Percentiles rank a stretch among this genome's conserved stretches.
phyloP scores from a whole-genome alignment of 73 alveolate genomes.

The Paramecium tetraurelia region DNA sequence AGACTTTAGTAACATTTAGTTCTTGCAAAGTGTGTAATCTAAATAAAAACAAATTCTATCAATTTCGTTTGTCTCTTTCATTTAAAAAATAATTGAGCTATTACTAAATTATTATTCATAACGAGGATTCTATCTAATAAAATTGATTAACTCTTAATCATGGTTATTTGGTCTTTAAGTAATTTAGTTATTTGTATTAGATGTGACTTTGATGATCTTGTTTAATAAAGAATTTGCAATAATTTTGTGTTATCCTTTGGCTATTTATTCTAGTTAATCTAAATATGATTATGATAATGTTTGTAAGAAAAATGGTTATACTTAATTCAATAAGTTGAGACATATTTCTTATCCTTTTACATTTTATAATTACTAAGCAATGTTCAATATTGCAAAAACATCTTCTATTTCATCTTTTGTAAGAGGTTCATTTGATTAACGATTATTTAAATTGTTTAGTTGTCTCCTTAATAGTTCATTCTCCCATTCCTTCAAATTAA shows the following conservation, averaged over 20 bases:
- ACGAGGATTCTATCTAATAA: neutral
- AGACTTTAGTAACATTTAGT: neutral
- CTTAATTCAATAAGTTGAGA: neutral
- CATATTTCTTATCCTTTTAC: neutral
- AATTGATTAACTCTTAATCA: neutral
- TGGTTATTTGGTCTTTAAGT: neutral
- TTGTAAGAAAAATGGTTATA: neutral
- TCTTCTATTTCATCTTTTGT: constrained; percentile 52
- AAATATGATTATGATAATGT: neutral
- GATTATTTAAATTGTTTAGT: constrained; percentile 4
- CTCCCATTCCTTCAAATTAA: neutral
- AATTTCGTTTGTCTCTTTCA: constrained; percentile 58
- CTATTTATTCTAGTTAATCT: neutral
- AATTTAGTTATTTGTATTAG: neutral
- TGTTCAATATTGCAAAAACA: neutral
- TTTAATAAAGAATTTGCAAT: constrained; percentile 13
- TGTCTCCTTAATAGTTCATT: constrained; percentile 55
- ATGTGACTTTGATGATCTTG: neutral
- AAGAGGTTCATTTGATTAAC: neutral
- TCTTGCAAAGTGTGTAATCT: constrained; percentile 35
- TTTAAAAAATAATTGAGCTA: constrained; percentile 15
- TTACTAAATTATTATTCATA: neutral
- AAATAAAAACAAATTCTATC: constrained; percentile 46
- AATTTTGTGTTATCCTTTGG: neutral
- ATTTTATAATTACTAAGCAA: neutral